These are phyloP conservation scores for Candida odintsovae DNA, from an alignment of 805 yeast species.

Conservation along the genomic window DNA sequence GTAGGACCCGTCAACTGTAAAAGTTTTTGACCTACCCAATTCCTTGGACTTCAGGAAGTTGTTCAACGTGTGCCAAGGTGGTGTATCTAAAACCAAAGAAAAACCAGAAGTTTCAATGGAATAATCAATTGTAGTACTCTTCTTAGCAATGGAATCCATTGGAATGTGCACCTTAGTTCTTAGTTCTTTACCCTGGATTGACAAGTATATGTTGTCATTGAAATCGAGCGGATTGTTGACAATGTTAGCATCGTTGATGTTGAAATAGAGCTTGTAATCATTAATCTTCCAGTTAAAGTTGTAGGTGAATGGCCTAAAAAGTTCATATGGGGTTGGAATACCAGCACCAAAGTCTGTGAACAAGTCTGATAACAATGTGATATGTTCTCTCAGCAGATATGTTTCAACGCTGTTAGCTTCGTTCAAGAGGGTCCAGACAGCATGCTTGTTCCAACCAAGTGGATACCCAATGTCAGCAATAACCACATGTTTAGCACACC, in stretches of 20 bases:
- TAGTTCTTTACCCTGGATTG: slow-evolving; percentile 62
- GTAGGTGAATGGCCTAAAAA: slow-evolving; percentile 69
- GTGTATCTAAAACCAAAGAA: slow-evolving; percentile 63
- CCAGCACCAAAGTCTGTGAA: slow-evolving; percentile 74
- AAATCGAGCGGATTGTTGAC: slow-evolving; percentile 85
- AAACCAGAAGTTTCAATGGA: slow-evolving; percentile 50
- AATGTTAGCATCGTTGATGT: slow-evolving; percentile 83
- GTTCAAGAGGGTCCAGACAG: slow-evolving; percentile 60
- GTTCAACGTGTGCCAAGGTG: slow-evolving; percentile 87
- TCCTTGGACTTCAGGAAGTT: slow-evolving; percentile 59
- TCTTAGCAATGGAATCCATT: slow-evolving; percentile 43
- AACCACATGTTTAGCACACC: slow-evolving; percentile 52
- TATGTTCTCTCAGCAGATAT: slow-evolving; percentile 78
- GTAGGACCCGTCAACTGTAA: slow-evolving; percentile 60
- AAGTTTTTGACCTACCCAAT: slow-evolving; percentile 64
- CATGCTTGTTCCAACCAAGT: slow-evolving; percentile 74
- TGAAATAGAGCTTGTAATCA: slow-evolving; percentile 56
- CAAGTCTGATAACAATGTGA: slow-evolving; percentile 65
- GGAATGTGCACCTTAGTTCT: slow-evolving; percentile 51
- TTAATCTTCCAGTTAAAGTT: slow-evolving; percentile 54
- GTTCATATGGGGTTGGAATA: slow-evolving; percentile 63
- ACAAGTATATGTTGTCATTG: slow-evolving; percentile 69
- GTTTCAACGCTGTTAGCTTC: slow-evolving; percentile 46
- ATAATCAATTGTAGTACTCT: slow-evolving; percentile 47
- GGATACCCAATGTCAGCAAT: slow-evolving; percentile 64